Evolutionary conservation across 176 grass and related monocot species (phyloP).

Genomic region (Juncus inflexus): DNA sequence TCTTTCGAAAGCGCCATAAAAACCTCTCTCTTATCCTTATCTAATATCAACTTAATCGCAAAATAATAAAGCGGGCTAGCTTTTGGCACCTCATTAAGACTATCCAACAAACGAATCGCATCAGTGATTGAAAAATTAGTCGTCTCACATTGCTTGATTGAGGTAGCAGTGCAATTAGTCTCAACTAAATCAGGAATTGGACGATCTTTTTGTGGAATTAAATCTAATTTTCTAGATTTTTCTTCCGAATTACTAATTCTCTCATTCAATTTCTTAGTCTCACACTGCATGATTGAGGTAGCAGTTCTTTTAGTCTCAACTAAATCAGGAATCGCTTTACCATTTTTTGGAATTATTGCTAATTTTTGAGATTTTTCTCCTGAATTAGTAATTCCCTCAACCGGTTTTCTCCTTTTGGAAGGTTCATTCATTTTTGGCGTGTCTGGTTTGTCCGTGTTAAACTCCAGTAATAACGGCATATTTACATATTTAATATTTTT

Average conservation of each 20-base stretch:
- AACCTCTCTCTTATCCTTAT: slow-evolving; percentile 33
- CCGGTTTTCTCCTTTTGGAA: neutral
- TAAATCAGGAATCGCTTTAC: neutral
- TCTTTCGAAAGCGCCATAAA: slow-evolving; percentile 27
- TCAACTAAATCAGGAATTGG: slow-evolving; percentile 7
- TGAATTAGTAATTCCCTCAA: neutral
- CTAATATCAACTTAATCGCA: slow-evolving; percentile 32
- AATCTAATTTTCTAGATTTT: slow-evolving; percentile 3
- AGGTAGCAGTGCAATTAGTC: slow-evolving; percentile 20
- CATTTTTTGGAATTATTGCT: slow-evolving; percentile 1
- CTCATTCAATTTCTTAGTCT: neutral
- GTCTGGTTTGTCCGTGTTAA: neutral
- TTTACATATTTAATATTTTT: too few species aligned
- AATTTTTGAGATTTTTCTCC: neutral
- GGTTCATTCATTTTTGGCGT: slow-evolving; percentile 12
- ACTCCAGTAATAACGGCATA: too few species aligned
- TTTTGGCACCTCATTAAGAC: slow-evolving; percentile 29
- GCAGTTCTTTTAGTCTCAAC: slow-evolving; percentile 22
- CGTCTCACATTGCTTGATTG: neutral
- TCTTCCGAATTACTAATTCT: neutral
- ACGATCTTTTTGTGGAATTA: neutral
- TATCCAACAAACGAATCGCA: slow-evolving; percentile 31
- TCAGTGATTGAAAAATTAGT: slow-evolving; percentile 25
- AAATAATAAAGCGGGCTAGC: slow-evolving; percentile 35
- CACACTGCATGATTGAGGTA: neutral